These are phyloP conservation scores for Aureobasidium sp. DNA, from an alignment of 2,329 filamentous ascomycete genomes.

Conservation along the genomic window DNA sequence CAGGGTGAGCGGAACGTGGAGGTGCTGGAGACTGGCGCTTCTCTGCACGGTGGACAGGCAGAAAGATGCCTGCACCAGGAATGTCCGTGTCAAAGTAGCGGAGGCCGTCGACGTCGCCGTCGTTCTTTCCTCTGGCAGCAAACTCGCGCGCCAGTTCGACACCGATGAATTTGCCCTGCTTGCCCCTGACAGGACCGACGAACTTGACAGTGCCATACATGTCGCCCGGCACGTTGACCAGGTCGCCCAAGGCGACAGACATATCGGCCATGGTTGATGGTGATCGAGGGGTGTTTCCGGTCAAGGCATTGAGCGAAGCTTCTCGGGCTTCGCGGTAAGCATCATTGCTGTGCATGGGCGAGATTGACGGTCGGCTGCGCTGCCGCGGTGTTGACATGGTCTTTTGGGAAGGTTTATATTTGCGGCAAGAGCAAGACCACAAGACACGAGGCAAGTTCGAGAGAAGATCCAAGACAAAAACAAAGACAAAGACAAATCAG, in stretches of 20 bases:
- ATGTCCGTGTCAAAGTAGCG: slow-evolving; percentile 74
- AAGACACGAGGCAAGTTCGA: background rate
- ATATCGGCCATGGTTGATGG: slow-evolving; percentile 37
- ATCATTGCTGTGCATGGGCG: slow-evolving; percentile 38
- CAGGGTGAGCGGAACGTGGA: slow-evolving; percentile 50
- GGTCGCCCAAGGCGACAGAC: slow-evolving; percentile 67
- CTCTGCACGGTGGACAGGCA: slow-evolving; percentile 74
- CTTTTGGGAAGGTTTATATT: background rate
- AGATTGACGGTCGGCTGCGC: slow-evolving; percentile 5
- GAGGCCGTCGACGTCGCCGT: slow-evolving; percentile 78
- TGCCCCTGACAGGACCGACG: slow-evolving; percentile 76
- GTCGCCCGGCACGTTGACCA: slow-evolving; percentile 84
- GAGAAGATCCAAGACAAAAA: slow-evolving; percentile 8
- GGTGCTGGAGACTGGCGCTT: slow-evolving; percentile 55
- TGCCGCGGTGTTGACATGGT: slow-evolving; percentile 12
- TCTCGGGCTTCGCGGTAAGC: slow-evolving; percentile 67
- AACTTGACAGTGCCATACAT: slow-evolving; percentile 90
- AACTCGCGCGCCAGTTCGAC: slow-evolving; percentile 81
- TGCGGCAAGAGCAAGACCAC: background rate
- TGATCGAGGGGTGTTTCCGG: slow-evolving; percentile 33
- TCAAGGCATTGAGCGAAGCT: slow-evolving; percentile 61
- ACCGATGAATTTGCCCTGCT: slow-evolving; percentile 85
- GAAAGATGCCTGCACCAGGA: slow-evolving; percentile 83
- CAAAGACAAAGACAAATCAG: slow-evolving; percentile 14
- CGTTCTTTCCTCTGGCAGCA: slow-evolving; percentile 84